Conservation (phyloP, 1,284 basidiomycete species). For the Peniophora sp. region DNA sequence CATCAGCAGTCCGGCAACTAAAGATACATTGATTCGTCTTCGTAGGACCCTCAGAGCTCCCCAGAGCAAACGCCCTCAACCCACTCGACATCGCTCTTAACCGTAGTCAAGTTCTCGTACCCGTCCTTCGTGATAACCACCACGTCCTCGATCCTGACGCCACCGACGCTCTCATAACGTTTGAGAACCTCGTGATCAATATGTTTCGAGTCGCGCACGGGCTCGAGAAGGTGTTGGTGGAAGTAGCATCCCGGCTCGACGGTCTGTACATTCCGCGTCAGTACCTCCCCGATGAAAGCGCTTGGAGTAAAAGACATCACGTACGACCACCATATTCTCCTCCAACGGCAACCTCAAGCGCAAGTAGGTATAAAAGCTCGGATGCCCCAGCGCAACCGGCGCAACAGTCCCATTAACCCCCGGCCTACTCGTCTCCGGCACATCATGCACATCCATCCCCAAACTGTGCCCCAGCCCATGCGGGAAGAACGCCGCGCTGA, state of each 20-base stretch:
- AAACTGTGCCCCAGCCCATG: conserved; percentile 87
- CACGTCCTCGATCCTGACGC: conserved; percentile 87
- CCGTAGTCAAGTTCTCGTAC: conserved; percentile 74
- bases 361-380: conserved; percentile 70
- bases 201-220: conserved; percentile 59
- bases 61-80: conserved; percentile 74
- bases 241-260: conserved; percentile 90
- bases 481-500: conserved; percentile 83
- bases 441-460: conserved; percentile 86
- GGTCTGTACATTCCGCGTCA: conserved; percentile 34
- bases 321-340: conserved; percentile 75
- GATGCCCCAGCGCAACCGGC: conserved; percentile 38
- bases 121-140: conserved; percentile 63
- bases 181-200: conserved; percentile 68
- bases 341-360: conserved; percentile 67
- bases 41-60: conserved; percentile 33
- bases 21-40: too few species aligned
- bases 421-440: conserved; percentile 68
- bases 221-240: conserved; percentile 66
- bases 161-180: conserved; percentile 73
- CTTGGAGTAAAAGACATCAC: neutral
- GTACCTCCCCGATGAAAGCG: neutral
- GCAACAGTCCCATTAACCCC: conserved; percentile 39
- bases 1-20: too few species aligned
- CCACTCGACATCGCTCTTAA: conserved; percentile 72